Conservation (phyloP, 805 yeast genomes). For the Sungouiozyma ichnusensis region DNA sequence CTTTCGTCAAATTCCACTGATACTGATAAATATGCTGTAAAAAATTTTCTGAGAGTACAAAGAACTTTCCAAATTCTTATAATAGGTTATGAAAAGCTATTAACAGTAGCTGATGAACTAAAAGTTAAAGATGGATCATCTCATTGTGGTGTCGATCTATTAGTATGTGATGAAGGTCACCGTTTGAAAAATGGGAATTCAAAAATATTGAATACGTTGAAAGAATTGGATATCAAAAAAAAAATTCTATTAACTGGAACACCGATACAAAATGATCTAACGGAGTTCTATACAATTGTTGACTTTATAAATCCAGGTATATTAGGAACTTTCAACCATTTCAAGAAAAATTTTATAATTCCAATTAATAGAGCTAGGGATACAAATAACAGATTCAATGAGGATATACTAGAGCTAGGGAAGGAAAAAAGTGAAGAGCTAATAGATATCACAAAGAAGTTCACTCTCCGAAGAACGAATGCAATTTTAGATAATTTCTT, state of each 20-base stretch:
- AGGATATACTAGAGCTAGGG: slow-evolving; percentile 43
- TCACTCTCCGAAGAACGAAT: slow-evolving; percentile 65
- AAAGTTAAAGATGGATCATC: slow-evolving; percentile 25
- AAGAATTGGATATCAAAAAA: slow-evolving; percentile 40
- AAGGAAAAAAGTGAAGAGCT: slow-evolving; percentile 52
- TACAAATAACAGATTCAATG: slow-evolving; percentile 43
- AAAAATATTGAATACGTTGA: slow-evolving; percentile 58
- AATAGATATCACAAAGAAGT: slow-evolving; percentile 49
- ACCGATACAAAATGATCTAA: slow-evolving; percentile 85
- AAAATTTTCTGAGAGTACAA: slow-evolving; percentile 48
- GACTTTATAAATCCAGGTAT: slow-evolving; percentile 81
- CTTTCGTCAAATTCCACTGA: slow-evolving; percentile 38
- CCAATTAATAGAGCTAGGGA: slow-evolving; percentile 73
- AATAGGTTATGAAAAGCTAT: slow-evolving; percentile 78
- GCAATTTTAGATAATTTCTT: slow-evolving; percentile 45
- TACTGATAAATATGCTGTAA: slow-evolving; percentile 47
- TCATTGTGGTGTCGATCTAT: slow-evolving; percentile 40
- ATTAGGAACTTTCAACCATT: slow-evolving; percentile 49
- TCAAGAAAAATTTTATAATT: slow-evolving; percentile 50
- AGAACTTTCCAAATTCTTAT: slow-evolving; percentile 74
- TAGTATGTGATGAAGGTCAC: slow-evolving; percentile 95
- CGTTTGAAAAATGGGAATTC: slow-evolving; percentile 67
- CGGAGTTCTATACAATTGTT: slow-evolving; percentile 69
- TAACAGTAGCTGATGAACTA: slow-evolving; percentile 43
- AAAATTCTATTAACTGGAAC: slow-evolving; percentile 75